These are phyloP conservation scores for Xerocomellus amylosporus DNA, from an alignment of 768 basidiomycete genomes.

Conservation along the genomic window DNA sequence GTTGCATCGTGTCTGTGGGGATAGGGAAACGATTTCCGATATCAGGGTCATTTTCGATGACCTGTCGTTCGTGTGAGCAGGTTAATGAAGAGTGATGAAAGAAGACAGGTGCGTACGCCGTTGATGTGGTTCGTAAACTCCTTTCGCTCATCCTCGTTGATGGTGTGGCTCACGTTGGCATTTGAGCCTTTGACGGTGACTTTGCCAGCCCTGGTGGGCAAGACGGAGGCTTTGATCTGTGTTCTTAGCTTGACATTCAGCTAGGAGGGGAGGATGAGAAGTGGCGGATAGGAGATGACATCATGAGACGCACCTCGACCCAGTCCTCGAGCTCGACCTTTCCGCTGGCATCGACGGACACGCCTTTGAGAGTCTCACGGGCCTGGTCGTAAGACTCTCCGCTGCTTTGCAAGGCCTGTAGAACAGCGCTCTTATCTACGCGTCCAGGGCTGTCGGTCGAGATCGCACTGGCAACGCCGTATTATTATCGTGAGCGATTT, in stretches of 20 bases:
- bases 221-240: slow-evolving; percentile 43
- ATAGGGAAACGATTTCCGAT: slow-evolving; percentile 82
- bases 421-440: slow-evolving; percentile 76
- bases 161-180: slow-evolving; percentile 93
- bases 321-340: slow-evolving; percentile 97
- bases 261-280: slow-evolving; percentile 37
- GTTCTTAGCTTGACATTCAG: slow-evolving; percentile 77
- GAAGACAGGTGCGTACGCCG: slow-evolving; percentile 50
- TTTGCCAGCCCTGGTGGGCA: slow-evolving; percentile 74
- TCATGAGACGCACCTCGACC: slow-evolving; percentile 72
- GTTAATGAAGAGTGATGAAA: neutral
- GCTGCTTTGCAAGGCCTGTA: slow-evolving; percentile 71
- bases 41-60: slow-evolving; percentile 88
- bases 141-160: slow-evolving; percentile 92
- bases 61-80: slow-evolving; percentile 45
- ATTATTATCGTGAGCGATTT: slow-evolving; percentile 1
- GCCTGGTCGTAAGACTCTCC: slow-evolving; percentile 92
- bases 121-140: slow-evolving; percentile 99
- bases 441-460: slow-evolving; percentile 78
- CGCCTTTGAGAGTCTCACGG: slow-evolving; percentile 87
- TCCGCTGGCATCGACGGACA: slow-evolving; percentile 91
- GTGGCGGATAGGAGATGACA: slow-evolving; percentile 19
- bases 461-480: slow-evolving; percentile 51
- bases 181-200: slow-evolving; percentile 94
- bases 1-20: slow-evolving; percentile 95